phyloP scores from a whole-genome alignment of 768 basidiomycete species.

The Mycena crocata region DNA sequence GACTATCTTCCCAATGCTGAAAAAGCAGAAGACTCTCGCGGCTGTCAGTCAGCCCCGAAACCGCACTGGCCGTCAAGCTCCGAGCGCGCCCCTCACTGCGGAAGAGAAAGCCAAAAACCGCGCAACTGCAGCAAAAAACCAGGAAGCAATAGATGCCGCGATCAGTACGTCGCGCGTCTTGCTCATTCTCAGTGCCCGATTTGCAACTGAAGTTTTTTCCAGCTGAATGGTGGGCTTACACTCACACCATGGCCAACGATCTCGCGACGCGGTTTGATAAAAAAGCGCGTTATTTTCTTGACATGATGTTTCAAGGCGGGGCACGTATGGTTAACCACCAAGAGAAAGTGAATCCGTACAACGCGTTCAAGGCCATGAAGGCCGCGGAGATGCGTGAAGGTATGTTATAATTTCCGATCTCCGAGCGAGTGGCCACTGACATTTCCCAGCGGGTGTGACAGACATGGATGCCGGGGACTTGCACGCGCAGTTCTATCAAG shows the following conservation, averaged over 20 bases:
- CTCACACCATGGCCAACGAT: background rate
- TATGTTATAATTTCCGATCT: background rate
- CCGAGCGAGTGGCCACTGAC: background rate
- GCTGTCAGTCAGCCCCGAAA: background rate
- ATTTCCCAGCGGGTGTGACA: background rate
- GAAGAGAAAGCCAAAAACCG: background rate
- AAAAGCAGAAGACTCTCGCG: background rate
- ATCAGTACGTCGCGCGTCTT: too few relatives aligned
- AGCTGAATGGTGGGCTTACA: background rate
- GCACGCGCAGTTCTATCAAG: background rate
- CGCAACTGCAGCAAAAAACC: background rate
- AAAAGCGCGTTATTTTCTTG: background rate
- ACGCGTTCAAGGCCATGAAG: background rate
- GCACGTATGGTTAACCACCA: constrained; percentile 5
- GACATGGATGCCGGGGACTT: background rate
- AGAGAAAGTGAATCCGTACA: background rate
- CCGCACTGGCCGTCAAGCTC: background rate
- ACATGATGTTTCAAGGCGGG: background rate
- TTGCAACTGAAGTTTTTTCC: background rate
- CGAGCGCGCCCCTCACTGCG: background rate
- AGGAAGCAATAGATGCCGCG: background rate
- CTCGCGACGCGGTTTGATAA: background rate
- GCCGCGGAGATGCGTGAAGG: background rate
- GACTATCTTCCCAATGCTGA: background rate
- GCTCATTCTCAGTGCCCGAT: background rate